Evolutionary conservation across 352 stramenopile genomes (phyloP).

Genomic region (Phytophthora pseudosyringae): DNA sequence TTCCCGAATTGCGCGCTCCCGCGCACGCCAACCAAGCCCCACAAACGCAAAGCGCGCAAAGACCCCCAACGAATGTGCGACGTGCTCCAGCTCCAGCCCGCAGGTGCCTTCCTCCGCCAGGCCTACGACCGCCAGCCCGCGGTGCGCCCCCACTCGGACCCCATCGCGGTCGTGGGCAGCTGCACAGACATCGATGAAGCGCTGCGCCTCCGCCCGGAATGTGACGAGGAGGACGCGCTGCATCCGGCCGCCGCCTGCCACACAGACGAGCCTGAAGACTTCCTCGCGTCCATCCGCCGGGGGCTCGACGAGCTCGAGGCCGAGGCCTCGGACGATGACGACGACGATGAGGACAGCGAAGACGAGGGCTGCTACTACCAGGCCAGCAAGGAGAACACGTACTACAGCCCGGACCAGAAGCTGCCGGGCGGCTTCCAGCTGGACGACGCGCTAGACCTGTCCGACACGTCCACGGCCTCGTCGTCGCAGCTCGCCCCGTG

Average conservation of each 20-base stretch:
- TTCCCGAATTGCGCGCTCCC: conserved; percentile 29
- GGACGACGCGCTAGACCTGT: conserved; percentile 40
- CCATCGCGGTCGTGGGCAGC: conserved; percentile 27
- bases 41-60: background rate
- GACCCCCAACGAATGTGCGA: conserved; percentile 29
- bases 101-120: conserved; percentile 42
- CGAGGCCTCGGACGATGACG: conserved; percentile 25
- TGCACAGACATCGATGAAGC: conserved; percentile 40
- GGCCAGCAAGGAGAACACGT: conserved; percentile 40
- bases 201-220: conserved; percentile 17
- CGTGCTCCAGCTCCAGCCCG: conserved; percentile 39
- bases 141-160: conserved; percentile 17
- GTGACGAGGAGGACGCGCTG: conserved; percentile 15
- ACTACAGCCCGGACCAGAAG: conserved; percentile 46
- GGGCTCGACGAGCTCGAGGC: conserved; percentile 35
- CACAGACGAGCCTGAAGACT: conserved; percentile 34
- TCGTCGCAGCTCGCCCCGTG: conserved; percentile 29
- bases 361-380: conserved; percentile 44
- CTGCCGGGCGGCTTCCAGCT: conserved; percentile 5
- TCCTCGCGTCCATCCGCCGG: conserved; percentile 42
- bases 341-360: conserved; percentile 33
- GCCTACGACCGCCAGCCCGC: conserved; percentile 2
- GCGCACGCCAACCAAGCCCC: conserved; percentile 26
- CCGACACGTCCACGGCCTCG: conserved; percentile 48
- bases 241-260: background rate